A percentile compares a stretch with the other conserved stretches of the same genome.
Conservation (phyloP, 164 flowering plant genomes). For the Aristolochia fimbriata region DNA sequence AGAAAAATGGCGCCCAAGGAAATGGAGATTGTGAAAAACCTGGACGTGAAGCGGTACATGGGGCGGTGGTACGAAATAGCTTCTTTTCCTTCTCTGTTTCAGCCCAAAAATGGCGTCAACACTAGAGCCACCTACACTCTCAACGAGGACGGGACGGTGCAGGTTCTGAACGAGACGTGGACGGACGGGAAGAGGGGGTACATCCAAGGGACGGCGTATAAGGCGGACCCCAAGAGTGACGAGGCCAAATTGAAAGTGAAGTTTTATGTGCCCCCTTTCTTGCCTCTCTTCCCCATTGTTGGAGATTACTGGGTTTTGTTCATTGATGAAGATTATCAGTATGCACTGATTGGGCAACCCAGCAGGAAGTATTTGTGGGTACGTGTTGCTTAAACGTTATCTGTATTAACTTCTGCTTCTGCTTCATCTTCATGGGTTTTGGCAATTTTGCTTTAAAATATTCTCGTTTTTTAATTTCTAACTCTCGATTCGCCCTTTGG, state of each 20-base stretch:
- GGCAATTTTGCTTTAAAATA: not conserved
- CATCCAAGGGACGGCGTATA: slow-evolving; percentile 79
- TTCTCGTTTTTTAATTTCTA: not conserved
- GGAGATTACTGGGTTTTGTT: slow-evolving; percentile 93
- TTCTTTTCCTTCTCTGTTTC: slow-evolving; percentile 65
- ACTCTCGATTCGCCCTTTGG: no score
- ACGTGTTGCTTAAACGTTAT: slow-evolving; percentile 9
- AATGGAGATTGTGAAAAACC: slow-evolving; percentile 67
- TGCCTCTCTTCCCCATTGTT: slow-evolving; percentile 75
- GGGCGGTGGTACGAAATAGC: slow-evolving; percentile 98
- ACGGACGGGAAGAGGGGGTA: slow-evolving; percentile 54
- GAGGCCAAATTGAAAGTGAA: slow-evolving; percentile 96
- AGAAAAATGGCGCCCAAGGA: slow-evolving; percentile 17
- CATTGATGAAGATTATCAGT: slow-evolving; percentile 65
- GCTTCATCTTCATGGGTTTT: not conserved
- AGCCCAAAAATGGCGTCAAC: slow-evolving; percentile 62
- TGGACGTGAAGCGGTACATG: slow-evolving; percentile 73
- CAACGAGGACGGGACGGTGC: slow-evolving; percentile 63
- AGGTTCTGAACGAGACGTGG: slow-evolving; percentile 86
- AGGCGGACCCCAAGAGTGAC: slow-evolving; percentile 66
- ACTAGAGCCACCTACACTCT: slow-evolving; percentile 86
- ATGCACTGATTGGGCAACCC: slow-evolving; percentile 78
- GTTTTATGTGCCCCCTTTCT: slow-evolving; percentile 79
- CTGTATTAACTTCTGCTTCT: not conserved
- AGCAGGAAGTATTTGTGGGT: slow-evolving; percentile 75